Evolutionary conservation across 176 grass and related monocot genomes (phyloP), one percentile per base, ranked within the genome.

Genomic region (Carex scoparia): DNA sequence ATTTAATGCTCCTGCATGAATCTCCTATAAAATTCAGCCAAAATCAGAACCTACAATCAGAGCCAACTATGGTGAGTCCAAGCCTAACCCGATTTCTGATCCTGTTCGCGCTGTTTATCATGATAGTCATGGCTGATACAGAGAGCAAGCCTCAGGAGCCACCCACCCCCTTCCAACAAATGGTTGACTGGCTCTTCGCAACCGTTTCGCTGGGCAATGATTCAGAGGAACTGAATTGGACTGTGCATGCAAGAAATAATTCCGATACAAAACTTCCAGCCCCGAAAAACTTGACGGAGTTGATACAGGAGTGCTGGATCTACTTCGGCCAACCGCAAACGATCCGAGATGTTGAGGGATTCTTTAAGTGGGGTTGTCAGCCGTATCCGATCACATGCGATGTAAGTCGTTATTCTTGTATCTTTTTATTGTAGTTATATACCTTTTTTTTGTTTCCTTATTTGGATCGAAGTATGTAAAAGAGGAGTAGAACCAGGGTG

Each of bases 291-390:
- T 49, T 53, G 70, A 51, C 40, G 1, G 70, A 51, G 44, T 74
- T 74, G 70, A 74, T 53, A 18, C 44, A 8, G 16, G 10, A 51
- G 70, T 84, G 81, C 46, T 46, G 64, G 64, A 62, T 15, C 3
- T 71, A 84, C 64, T 56, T 67, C 57, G 37, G 61, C 3, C 61
- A 68, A 18, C 80, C 59, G 8, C 40, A 66, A 18, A 67, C 61
- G 5, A 83, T 68, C 58, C 46, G 55, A 23, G 80, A 83, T 9
- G 23, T 83, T 4, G 51, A 66, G 80, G 55, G 15, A 15, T 84
- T 84, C 27, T 69, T 84, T 3, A 49, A 46, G 23, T 84, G 81
- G 81, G 81, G 81, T 2, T 84, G 64, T 65, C 81, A 84, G 46
- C 81, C 81, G 7, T 84, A 65, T 33, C 81, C 64, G 2, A 65